Conservation (phyloP, 495 filamentous ascomycete species). For the Ramalina intermedia region DNA sequence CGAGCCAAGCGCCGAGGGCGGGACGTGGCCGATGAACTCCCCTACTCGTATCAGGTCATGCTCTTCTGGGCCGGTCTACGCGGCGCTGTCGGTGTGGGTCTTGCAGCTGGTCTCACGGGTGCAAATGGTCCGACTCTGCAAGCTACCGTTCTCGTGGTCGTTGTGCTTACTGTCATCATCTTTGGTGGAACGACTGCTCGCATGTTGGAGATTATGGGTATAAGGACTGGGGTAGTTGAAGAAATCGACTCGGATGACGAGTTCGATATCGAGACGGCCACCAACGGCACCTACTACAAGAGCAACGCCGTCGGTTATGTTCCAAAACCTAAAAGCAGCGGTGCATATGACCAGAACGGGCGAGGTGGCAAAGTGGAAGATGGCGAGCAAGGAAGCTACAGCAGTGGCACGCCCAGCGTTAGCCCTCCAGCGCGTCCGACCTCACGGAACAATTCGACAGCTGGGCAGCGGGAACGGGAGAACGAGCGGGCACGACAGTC, state of each 20-base stretch:
- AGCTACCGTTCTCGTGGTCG: conserved; percentile 90
- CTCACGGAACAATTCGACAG: conserved; percentile 35
- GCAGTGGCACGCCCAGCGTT: conserved; percentile 37
- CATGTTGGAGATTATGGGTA: conserved; percentile 92
- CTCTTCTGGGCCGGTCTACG: conserved; percentile 96
- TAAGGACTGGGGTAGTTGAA: conserved; percentile 88
- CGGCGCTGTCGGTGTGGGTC: conserved; percentile 88
- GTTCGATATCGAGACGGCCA: conserved; percentile 86
- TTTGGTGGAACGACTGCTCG: conserved; percentile 97
- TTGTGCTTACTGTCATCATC: conserved; percentile 94
- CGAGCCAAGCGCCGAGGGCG: conserved; percentile 64
- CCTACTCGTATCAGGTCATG: conserved; percentile 89
- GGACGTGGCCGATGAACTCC: conserved; percentile 78
- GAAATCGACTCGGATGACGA: conserved; percentile 96
- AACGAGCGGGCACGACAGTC: conserved; percentile 50
- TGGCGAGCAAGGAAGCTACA: conserved; percentile 31
- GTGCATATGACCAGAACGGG: conserved; percentile 37
- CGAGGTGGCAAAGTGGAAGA: conserved; percentile 21
- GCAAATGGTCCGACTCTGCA: conserved; percentile 63
- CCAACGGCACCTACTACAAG: conserved; percentile 65
- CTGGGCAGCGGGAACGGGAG: conserved; percentile 21
- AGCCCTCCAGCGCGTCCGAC: conserved; percentile 34
- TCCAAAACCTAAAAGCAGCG: conserved; percentile 38
- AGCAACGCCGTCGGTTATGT: conserved; percentile 58
- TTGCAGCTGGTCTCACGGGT: conserved; percentile 77